These are phyloP conservation scores for Sonneratia alba DNA, from an alignment of 345 rosid genomes.

Conservation along the genomic window DNA sequence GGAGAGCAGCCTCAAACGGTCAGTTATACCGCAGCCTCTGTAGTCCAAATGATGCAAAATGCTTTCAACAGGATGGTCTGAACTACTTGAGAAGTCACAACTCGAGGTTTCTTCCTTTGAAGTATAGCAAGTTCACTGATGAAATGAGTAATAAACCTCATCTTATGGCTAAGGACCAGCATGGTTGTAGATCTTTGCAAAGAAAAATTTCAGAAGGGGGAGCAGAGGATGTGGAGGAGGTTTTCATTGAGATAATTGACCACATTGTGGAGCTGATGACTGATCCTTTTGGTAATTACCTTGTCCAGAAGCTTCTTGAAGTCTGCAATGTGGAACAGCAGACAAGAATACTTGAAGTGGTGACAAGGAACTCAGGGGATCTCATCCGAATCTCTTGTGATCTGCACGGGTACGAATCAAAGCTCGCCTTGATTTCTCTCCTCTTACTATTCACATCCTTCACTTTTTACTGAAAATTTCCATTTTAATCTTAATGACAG, in stretches of 20 bases:
- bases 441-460: neutral
- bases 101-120: slow-evolving; percentile 36
- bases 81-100: slow-evolving; percentile 27
- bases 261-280: slow-evolving; percentile 64
- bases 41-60: slow-evolving; percentile 18
- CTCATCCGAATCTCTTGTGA: slow-evolving; percentile 70
- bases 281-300: slow-evolving; percentile 75
- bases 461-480: neutral
- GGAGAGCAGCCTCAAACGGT: slow-evolving; percentile 31
- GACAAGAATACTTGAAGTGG: slow-evolving; percentile 44
- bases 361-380: slow-evolving; percentile 45
- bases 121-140: slow-evolving; percentile 31
- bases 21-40: slow-evolving; percentile 23
- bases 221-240: slow-evolving; percentile 47
- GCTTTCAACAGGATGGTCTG: slow-evolving; percentile 28
- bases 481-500: slow-evolving; percentile 22
- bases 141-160: slow-evolving; percentile 49
- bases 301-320: slow-evolving; percentile 75
- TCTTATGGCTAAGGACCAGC: slow-evolving; percentile 69
- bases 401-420: slow-evolving; percentile 54
- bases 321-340: slow-evolving; percentile 61
- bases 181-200: slow-evolving; percentile 74
- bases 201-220: slow-evolving; percentile 57
- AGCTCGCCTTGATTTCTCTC: slow-evolving; percentile 5
- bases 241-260: slow-evolving; percentile 58